These are phyloP conservation scores for Aureobasidium sp. DNA, from an alignment of 2,329 filamentous ascomycete species.

Conservation along the genomic window DNA sequence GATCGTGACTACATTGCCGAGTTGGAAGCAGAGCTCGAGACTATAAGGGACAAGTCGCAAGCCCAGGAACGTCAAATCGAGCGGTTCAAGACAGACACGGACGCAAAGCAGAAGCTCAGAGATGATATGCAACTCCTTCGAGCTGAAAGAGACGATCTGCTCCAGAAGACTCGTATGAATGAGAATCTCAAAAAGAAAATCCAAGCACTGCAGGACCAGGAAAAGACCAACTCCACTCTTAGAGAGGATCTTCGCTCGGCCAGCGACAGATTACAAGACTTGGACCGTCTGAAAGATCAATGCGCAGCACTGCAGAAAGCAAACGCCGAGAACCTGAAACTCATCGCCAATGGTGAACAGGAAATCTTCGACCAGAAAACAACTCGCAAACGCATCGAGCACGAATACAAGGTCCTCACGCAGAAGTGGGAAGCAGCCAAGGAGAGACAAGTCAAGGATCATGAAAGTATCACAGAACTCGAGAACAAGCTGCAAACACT, in stretches of 20 bases:
- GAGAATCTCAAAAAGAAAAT: slow-evolving; percentile 49
- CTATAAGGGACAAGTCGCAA: slow-evolving; percentile 36
- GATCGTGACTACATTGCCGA: slow-evolving; percentile 44
- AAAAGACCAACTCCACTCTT: slow-evolving; percentile 34
- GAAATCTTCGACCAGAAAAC: slow-evolving; percentile 45
- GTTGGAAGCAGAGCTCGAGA: slow-evolving; percentile 39
- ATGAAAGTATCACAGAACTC: slow-evolving; percentile 40
- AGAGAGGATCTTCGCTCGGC: slow-evolving; percentile 38
- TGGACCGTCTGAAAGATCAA: slow-evolving; percentile 37
- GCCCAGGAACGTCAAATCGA: slow-evolving; percentile 39
- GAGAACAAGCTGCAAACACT: slow-evolving; percentile 38
- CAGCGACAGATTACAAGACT: slow-evolving; percentile 36
- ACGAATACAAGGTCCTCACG: slow-evolving; percentile 39
- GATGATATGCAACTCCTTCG: slow-evolving; percentile 43
- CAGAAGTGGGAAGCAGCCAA: slow-evolving; percentile 41
- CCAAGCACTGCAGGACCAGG: slow-evolving; percentile 40
- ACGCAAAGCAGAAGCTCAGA: slow-evolving; percentile 40
- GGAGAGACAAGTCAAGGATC: slow-evolving; percentile 40
- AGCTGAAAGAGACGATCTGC: slow-evolving; percentile 42
- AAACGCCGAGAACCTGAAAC: slow-evolving; percentile 43
- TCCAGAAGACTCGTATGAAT: slow-evolving; percentile 42
- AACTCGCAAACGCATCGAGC: slow-evolving; percentile 39
- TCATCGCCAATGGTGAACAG: slow-evolving; percentile 43
- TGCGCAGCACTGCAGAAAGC: slow-evolving; percentile 40
- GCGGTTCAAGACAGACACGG: slow-evolving; percentile 34